phyloP scores from a whole-genome alignment of 83 land plant species.

The Diphasiastrum complanatum region DNA sequence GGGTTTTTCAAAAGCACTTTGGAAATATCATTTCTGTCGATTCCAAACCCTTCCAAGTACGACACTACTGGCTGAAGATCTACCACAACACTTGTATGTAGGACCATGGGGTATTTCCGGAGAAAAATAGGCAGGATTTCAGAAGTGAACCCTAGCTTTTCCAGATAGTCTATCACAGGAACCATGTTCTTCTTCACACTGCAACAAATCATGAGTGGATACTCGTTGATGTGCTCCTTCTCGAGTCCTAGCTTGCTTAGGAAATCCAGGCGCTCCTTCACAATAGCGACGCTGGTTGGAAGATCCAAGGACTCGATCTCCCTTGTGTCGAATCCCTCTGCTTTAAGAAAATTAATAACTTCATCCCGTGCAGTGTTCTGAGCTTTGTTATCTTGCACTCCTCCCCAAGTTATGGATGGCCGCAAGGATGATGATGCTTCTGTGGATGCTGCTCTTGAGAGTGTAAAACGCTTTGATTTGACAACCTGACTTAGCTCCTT shows the following conservation, averaged over 20 bases:
- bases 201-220: slow-evolving; percentile 69
- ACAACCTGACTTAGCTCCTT: too few species aligned
- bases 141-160: slow-evolving; percentile 49
- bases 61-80: slow-evolving; percentile 42
- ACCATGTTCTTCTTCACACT: slow-evolving; percentile 73
- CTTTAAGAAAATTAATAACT: slow-evolving; percentile 48
- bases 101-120: slow-evolving; percentile 55
- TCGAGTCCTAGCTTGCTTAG: slow-evolving; percentile 55
- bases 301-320: slow-evolving; percentile 65
- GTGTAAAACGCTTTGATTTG: too few species aligned
- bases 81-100: slow-evolving; percentile 46
- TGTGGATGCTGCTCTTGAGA: too few species aligned
- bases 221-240: slow-evolving; percentile 60
- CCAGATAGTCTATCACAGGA: slow-evolving; percentile 64
- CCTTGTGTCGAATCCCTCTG: slow-evolving; percentile 47
- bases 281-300: slow-evolving; percentile 60
- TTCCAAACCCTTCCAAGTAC: slow-evolving; percentile 43
- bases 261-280: slow-evolving; percentile 70
- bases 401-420: background rate
- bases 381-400: background rate
- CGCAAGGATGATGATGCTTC: too few species aligned
- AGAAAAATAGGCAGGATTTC: slow-evolving; percentile 41
- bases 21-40: slow-evolving; percentile 30
- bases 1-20: slow-evolving; percentile 36
- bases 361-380: slow-evolving; percentile 16